Percentiles rank a stretch among this genome's conserved stretches.
These are phyloP conservation scores for Colletotrichum incanum DNA, from an alignment of 2,329 filamentous ascomycete genomes.

Conservation along the genomic window DNA sequence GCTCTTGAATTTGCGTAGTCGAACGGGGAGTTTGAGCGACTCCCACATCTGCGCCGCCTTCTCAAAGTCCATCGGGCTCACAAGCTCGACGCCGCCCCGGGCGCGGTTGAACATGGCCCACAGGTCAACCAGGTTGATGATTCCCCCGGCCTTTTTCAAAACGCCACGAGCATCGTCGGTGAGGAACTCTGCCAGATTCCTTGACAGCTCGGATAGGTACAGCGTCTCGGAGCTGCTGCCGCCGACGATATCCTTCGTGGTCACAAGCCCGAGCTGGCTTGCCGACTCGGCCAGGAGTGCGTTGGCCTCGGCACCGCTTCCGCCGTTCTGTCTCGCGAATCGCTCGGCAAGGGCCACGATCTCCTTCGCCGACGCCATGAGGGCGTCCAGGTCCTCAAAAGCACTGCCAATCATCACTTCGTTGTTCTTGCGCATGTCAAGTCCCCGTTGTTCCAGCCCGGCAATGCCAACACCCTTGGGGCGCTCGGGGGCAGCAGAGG, in stretches of 20 bases:
- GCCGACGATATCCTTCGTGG: conserved; percentile 93
- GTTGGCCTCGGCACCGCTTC: conserved; percentile 78
- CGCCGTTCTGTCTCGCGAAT: conserved; percentile 80
- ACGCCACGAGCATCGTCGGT: conserved; percentile 88
- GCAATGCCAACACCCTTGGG: conserved; percentile 88
- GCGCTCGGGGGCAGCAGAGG: conserved; percentile 45
- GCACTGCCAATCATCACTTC: conserved; percentile 93
- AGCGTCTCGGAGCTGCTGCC: conserved; percentile 82
- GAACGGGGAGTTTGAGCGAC: conserved; percentile 86
- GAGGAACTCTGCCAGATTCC: conserved; percentile 89
- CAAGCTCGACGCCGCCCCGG: conserved; percentile 92
- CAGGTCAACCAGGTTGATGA: conserved; percentile 90
- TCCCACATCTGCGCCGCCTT: conserved; percentile 93
- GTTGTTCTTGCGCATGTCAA: conserved; percentile 92
- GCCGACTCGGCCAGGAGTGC: conserved; percentile 85
- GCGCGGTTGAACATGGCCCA: conserved; percentile 97
- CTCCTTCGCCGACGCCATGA: conserved; percentile 98
- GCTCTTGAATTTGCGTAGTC: conserved; percentile 90
- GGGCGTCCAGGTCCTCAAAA: conserved; percentile 94
- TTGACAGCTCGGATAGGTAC: conserved; percentile 89
- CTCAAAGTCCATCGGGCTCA: conserved; percentile 92
- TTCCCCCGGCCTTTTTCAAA: conserved; percentile 85
- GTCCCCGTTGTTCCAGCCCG: conserved; percentile 87
- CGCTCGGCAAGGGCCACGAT: conserved; percentile 93
- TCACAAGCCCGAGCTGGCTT: conserved; percentile 88